These are phyloP conservation scores for Meyerozyma sp. DNA, from an alignment of 1,139 yeast genomes.

Conservation along the genomic window DNA sequence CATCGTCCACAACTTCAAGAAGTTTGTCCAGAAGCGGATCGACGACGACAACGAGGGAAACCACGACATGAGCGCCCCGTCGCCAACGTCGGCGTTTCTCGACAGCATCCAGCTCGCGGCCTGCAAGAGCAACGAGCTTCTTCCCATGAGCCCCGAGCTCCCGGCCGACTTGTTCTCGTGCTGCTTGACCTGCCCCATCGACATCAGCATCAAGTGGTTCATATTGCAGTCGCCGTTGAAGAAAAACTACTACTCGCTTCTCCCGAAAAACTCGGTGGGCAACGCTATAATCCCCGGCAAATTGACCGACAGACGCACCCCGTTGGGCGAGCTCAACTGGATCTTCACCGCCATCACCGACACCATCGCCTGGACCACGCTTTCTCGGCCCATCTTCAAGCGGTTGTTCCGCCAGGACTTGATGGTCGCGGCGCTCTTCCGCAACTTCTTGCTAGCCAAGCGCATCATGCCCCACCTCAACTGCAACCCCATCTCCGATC, in stretches of 20 bases:
- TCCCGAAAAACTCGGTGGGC: slow-evolving; percentile 49
- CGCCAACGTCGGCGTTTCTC: slow-evolving; percentile 65
- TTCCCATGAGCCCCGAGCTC: slow-evolving; percentile 90
- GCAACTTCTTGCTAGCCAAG: slow-evolving; percentile 87
- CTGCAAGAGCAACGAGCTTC: slow-evolving; percentile 75
- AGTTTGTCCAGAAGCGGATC: slow-evolving; percentile 85
- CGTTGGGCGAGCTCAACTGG: slow-evolving; percentile 95
- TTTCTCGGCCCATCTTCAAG: slow-evolving; percentile 85
- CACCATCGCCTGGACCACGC: slow-evolving; percentile 94
- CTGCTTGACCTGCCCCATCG: slow-evolving; percentile 93
- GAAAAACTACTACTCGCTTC: slow-evolving; percentile 51
- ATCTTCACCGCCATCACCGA: slow-evolving; percentile 97
- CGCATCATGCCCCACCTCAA: slow-evolving; percentile 91
- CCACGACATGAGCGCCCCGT: slow-evolving; percentile 59
- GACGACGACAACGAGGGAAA: slow-evolving; percentile 79
- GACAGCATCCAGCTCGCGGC: slow-evolving; percentile 95
- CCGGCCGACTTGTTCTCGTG: slow-evolving; percentile 97
- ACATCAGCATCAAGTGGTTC: slow-evolving; percentile 89
- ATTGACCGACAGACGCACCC: slow-evolving; percentile 87
- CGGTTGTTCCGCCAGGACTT: slow-evolving; percentile 89
- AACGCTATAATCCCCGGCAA: slow-evolving; percentile 82
- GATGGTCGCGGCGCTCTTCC: slow-evolving; percentile 92
- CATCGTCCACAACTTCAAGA: slow-evolving; percentile 82
- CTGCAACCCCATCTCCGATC: slow-evolving; percentile 93
- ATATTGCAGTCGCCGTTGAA: slow-evolving; percentile 76